These are phyloP conservation scores for Vicia sativa DNA, from an alignment of 306 rosid genomes.

Conservation along the genomic window DNA sequence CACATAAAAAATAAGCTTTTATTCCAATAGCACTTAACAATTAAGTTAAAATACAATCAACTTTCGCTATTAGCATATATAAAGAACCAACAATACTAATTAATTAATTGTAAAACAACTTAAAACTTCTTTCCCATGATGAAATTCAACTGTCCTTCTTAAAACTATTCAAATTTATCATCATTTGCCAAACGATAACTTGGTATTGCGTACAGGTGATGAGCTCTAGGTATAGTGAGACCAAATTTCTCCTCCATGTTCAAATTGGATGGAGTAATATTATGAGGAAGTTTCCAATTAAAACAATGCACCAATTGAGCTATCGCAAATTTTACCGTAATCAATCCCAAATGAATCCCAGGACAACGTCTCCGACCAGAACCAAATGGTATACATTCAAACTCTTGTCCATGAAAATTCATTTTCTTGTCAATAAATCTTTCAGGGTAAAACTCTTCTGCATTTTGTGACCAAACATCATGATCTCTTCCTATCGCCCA, in stretches of 20 bases:
- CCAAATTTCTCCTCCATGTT: slow-evolving; percentile 4
- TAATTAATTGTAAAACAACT: too few species aligned
- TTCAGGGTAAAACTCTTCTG: neutral
- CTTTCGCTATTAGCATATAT: too few species aligned
- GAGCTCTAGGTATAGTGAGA: neutral
- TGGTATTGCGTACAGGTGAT: neutral
- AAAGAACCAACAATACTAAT: too few species aligned
- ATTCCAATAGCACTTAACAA: too few species aligned
- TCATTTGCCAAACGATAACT: neutral
- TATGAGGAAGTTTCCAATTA: neutral
- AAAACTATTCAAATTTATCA: neutral
- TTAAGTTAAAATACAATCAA: too few species aligned
- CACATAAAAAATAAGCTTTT: too few species aligned
- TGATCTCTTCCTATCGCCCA: neutral
- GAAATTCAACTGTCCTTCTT: too few species aligned
- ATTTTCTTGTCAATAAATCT: slow-evolving; percentile 5
- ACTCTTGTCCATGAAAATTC: neutral
- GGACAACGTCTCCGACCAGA: neutral
- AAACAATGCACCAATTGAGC: neutral
- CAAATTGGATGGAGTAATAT: neutral
- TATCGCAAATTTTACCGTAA: neutral
- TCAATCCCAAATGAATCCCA: neutral
- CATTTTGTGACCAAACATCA: neutral
- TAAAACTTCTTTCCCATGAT: too few species aligned
- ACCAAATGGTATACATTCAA: neutral